Percentiles rank a stretch among this genome's conserved stretches.
These are phyloP conservation scores for Xerocomellus amylosporus DNA, from an alignment of 768 basidiomycete genomes.

Conservation along the genomic window DNA sequence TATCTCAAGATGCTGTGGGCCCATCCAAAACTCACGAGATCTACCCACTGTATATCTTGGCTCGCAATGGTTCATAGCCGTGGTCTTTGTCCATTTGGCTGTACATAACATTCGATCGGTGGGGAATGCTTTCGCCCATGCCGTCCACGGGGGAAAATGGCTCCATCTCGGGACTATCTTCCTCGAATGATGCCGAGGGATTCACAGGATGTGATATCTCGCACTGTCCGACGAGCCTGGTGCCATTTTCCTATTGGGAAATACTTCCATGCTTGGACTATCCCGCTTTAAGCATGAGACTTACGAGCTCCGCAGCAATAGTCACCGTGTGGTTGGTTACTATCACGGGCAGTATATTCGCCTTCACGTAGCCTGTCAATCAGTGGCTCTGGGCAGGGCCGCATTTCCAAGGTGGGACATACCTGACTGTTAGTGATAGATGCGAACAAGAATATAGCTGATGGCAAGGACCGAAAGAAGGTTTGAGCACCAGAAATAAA, in stretches of 20 bases:
- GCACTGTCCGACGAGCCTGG: conserved; percentile 84
- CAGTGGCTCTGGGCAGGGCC: neutral
- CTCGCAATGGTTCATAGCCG: conserved; percentile 52
- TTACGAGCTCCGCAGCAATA: conserved; percentile 82
- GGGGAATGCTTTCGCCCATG: conserved; percentile 46
- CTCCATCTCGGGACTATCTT: conserved; percentile 32
- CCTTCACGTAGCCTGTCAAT: conserved; percentile 36
- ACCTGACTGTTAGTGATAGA: conserved; percentile 81
- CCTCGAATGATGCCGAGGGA: conserved; percentile 28
- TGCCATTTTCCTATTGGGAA: conserved; percentile 60
- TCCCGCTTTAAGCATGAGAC: conserved; percentile 51
- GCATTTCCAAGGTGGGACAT: conserved; percentile 16
- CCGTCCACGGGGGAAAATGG: conserved; percentile 51
- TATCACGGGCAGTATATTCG: conserved; percentile 85
- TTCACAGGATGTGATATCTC: conserved; percentile 85
- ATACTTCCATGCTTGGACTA: conserved; percentile 20
- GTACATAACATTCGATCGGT: conserved; percentile 65
- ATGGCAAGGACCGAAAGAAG: conserved; percentile 90
- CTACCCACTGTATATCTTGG: conserved; percentile 61
- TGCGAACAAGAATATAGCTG: conserved; percentile 91
- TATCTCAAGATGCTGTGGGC: conserved; percentile 28
- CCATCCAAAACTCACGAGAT: conserved; percentile 7
- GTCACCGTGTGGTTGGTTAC: conserved; percentile 96
- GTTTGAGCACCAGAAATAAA: conserved; percentile 85
- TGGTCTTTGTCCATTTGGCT: conserved; percentile 48